phyloP scores from a whole-genome alignment of 1,284 basidiomycete species.

The Austroboletus niveus region DNA sequence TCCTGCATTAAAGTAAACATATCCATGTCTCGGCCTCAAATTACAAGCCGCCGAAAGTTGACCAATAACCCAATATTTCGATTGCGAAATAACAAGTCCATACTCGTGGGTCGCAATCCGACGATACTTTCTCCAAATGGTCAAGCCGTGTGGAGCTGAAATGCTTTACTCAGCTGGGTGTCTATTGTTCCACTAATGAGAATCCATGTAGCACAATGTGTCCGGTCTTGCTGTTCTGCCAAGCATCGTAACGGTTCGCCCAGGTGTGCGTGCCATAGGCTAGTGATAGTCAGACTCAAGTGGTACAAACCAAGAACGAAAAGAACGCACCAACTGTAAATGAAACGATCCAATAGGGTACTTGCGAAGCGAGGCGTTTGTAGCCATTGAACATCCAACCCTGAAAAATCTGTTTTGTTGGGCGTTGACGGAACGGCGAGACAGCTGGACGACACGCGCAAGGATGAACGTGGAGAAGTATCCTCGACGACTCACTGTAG shows the following conservation, averaged over 20 bases:
- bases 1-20: too few relatives aligned
- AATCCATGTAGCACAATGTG: constrained; percentile 53
- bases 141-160: not conserved
- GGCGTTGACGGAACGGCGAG: constrained; percentile 79
- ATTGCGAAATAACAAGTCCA: not conserved
- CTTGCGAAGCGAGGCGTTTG: constrained; percentile 71
- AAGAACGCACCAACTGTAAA: constrained; percentile 68
- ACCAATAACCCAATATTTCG: too few relatives aligned
- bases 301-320: not conserved
- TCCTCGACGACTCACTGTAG: constrained; percentile 67
- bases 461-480: not conserved
- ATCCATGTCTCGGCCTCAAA: too few relatives aligned
- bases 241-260: constrained; percentile 72
- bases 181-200: constrained; percentile 19
- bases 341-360: constrained; percentile 80
- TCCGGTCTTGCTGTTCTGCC: constrained; percentile 79
- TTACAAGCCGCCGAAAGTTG: too few relatives aligned
- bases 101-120: constrained; percentile 2
- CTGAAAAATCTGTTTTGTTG: constrained; percentile 68
- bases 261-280: constrained; percentile 85
- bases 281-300: constrained; percentile 33
- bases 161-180: constrained; percentile 1
- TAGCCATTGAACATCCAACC: constrained; percentile 88
- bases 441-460: constrained; percentile 49
- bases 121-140: not conserved